Evolutionary conservation across 345 rosid genomes (phyloP).

Genomic region (Citrus glauca): DNA sequence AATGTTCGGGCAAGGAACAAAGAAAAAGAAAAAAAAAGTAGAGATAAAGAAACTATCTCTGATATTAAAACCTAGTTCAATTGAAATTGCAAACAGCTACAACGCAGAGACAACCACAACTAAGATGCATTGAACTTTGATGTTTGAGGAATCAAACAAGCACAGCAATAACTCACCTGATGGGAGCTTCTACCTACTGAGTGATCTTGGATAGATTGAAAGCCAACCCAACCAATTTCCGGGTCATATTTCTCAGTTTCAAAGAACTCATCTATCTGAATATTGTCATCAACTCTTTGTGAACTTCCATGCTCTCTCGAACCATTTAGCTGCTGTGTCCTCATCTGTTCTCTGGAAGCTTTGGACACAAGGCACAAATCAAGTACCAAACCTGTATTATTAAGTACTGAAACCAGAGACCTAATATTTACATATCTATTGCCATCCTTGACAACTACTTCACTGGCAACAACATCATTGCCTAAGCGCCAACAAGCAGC

Average conservation of each 20-base stretch:
- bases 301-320: slow-evolving; percentile 24
- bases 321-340: slow-evolving; percentile 25
- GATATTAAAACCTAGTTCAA: background rate
- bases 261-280: slow-evolving; percentile 42
- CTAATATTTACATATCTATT: slow-evolving; percentile 78
- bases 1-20: background rate
- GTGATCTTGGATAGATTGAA: slow-evolving; percentile 17
- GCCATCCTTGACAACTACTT: slow-evolving; percentile 81
- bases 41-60: background rate
- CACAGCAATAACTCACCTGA: slow-evolving; percentile 24
- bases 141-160: background rate
- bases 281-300: slow-evolving; percentile 20
- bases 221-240: slow-evolving; percentile 47
- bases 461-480: slow-evolving; percentile 88
- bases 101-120: background rate
- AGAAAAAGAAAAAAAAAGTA: background rate
- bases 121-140: background rate
- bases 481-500: slow-evolving; percentile 97
- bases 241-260: slow-evolving; percentile 48
- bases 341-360: slow-evolving; percentile 24
- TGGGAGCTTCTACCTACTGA: slow-evolving; percentile 17
- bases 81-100: background rate
- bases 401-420: slow-evolving; percentile 78
- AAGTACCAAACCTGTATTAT: slow-evolving; percentile 59
- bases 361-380: slow-evolving; percentile 65